Conservation (phyloP, 805 yeast species). For the Nadsonia fulvescens region DNA sequence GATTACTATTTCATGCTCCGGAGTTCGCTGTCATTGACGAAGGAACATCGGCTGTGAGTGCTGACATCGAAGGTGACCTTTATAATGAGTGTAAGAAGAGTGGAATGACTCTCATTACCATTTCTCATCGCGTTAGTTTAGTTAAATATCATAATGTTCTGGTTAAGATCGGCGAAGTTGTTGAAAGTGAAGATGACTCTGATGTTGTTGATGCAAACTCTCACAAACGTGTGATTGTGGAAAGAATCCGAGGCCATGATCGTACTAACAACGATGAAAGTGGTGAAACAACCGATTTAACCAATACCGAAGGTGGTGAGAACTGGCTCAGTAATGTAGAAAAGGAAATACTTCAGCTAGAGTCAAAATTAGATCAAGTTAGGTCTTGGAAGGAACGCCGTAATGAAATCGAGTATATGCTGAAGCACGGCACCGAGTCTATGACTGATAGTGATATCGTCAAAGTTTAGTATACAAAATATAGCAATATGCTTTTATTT, state of each 20-base stretch:
- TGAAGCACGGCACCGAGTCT: too few species aligned
- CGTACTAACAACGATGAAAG: too few species aligned
- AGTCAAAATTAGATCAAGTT: conserved; percentile 40
- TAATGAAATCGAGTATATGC: conserved; percentile 32
- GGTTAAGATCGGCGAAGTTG: conserved; percentile 50
- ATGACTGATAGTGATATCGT: too few species aligned
- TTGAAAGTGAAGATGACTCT: too few species aligned
- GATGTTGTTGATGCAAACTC: too few species aligned
- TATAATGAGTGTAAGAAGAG: conserved; percentile 57
- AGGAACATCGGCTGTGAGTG: conserved; percentile 83
- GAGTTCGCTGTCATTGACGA: conserved; percentile 75
- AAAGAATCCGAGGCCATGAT: too few species aligned
- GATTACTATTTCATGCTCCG: conserved; percentile 66
- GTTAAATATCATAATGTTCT: conserved; percentile 71
- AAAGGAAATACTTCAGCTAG: conserved; percentile 53
- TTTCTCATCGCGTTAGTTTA: conserved; percentile 68
- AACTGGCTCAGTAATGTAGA: too few species aligned
- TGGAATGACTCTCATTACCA: conserved; percentile 60
- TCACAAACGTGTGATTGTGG: too few species aligned
- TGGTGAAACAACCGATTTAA: too few species aligned
- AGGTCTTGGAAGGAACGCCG: conserved; percentile 43
- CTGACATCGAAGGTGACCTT: conserved; percentile 74
- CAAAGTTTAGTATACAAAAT: too few species aligned
- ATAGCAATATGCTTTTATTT: too few species aligned
- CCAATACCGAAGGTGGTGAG: too few species aligned